These are phyloP conservation scores for Priceomyces melissophilus DNA, from an alignment of 805 yeast species.

Conservation along the genomic window DNA sequence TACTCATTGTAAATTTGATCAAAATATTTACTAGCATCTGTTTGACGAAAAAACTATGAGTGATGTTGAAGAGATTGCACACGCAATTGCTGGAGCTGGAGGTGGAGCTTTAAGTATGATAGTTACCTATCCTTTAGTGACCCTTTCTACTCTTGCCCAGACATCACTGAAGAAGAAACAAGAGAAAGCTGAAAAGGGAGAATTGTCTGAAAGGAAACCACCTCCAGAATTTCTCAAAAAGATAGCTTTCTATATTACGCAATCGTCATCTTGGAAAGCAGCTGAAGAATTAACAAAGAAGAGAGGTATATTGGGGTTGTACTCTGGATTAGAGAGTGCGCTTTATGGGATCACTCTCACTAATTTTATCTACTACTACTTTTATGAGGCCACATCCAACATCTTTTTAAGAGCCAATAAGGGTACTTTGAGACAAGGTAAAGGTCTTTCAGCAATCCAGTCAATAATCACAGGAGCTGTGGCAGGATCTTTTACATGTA, in stretches of 20 bases:
- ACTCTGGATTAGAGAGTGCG: slow-evolving; percentile 86
- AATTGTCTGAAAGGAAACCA: slow-evolving; percentile 7
- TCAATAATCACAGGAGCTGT: slow-evolving; percentile 75
- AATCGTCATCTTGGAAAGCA: slow-evolving; percentile 21
- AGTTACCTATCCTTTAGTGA: slow-evolving; percentile 85
- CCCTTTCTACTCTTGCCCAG: slow-evolving; percentile 85
- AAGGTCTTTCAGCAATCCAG: slow-evolving; percentile 58
- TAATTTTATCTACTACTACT: slow-evolving; percentile 86
- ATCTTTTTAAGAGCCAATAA: slow-evolving; percentile 37
- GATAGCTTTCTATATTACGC: slow-evolving; percentile 12
- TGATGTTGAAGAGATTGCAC: slow-evolving; percentile 57
- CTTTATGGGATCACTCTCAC: slow-evolving; percentile 81
- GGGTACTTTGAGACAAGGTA: slow-evolving; percentile 18
- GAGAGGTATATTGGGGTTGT: slow-evolving; percentile 67
- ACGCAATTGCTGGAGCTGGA: slow-evolving; percentile 92
- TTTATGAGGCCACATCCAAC: slow-evolving; percentile 70
- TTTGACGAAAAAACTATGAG: slow-evolving; percentile 19
- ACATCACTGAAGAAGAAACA: slow-evolving; percentile 41
- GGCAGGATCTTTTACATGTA: slow-evolving; percentile 83
- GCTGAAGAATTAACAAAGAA: slow-evolving; percentile 44
- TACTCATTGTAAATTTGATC: not conserved
- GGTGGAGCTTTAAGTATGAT: slow-evolving; percentile 88
- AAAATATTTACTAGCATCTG: not conserved
- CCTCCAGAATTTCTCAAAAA: slow-evolving; percentile 11
- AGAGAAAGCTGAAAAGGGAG: slow-evolving; percentile 4